phyloP scores from a whole-genome alignment of 345 rosid genomes.

The Excoecaria cochinchinensis region DNA sequence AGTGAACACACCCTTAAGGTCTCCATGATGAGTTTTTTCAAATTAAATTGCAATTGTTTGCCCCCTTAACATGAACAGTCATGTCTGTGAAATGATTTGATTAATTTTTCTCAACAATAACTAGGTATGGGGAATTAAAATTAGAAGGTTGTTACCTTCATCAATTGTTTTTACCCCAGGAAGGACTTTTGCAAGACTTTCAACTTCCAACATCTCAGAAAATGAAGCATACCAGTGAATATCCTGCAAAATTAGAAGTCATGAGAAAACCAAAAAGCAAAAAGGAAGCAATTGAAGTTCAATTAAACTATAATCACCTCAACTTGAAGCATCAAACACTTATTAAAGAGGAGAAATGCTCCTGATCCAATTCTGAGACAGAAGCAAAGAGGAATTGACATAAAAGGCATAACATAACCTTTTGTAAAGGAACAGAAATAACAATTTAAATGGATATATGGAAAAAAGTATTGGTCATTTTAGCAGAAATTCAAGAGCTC shows the following conservation, averaged over 20 bases:
- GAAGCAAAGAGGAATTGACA: constrained; percentile 9
- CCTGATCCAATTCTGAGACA: constrained; percentile 52
- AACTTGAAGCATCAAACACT: constrained; percentile 63
- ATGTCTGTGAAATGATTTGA: not conserved
- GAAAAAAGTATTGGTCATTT: not conserved
- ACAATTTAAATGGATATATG: not conserved
- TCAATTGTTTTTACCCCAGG: constrained; percentile 55
- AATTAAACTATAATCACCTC: constrained; percentile 41
- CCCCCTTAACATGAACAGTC: not conserved
- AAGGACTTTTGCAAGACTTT: constrained; percentile 55
- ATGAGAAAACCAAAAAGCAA: constrained; percentile 10
- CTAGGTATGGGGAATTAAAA: not conserved
- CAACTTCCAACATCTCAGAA: constrained; percentile 56
- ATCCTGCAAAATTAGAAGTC: constrained; percentile 42
- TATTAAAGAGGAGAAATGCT: constrained; percentile 54
- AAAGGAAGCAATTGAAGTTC: constrained; percentile 6
- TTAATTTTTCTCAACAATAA: not conserved
- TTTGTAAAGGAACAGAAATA: not conserved
- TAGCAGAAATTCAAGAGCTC: not conserved
- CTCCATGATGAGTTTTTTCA: not conserved
- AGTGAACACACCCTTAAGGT: too few relatives aligned
- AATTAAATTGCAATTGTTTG: not conserved
- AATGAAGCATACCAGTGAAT: constrained; percentile 51
- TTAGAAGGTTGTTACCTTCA: constrained; percentile 45
- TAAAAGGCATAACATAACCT: not conserved